Conservation (phyloP, 257 asterid species). For the Salvia miltiorrhiza region DNA sequence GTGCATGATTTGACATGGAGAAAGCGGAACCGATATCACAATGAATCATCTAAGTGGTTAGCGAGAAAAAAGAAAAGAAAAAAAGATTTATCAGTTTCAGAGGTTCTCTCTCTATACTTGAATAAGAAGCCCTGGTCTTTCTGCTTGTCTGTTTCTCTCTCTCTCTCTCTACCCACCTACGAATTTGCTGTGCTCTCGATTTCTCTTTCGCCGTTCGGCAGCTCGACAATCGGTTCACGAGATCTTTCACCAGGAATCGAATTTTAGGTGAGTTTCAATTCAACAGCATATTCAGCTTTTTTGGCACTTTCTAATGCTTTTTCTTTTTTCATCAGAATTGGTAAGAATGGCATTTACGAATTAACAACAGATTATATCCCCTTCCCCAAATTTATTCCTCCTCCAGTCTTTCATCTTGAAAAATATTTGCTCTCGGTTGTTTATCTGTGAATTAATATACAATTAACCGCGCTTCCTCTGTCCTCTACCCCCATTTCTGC, state of each 20-base stretch:
- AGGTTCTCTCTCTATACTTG: slow-evolving; percentile 6
- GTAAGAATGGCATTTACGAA: slow-evolving; percentile 13
- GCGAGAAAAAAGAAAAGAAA: not conserved
- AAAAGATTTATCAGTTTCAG: slow-evolving; percentile 25
- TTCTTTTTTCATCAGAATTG: slow-evolving; percentile 3
- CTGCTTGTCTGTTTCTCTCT: slow-evolving; percentile 34
- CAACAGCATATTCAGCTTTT: not conserved
- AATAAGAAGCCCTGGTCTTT: slow-evolving; percentile 32
- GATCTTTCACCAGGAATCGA: slow-evolving; percentile 31
- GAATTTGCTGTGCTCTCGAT: slow-evolving; percentile 15
- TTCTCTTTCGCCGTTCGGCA: slow-evolving; percentile 29
- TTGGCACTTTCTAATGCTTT: not conserved
- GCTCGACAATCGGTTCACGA: slow-evolving; percentile 25
- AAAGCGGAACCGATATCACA: slow-evolving; percentile 5
- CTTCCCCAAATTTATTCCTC: not conserved
- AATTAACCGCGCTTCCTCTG: slow-evolving; percentile 7
- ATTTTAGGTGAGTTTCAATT: slow-evolving; percentile 29
- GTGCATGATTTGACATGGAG: not conserved
- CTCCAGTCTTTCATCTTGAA: not conserved
- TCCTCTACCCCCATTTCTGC: not conserved
- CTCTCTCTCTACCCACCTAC: slow-evolving; percentile 32
- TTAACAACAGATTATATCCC: not conserved
- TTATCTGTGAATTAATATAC: not conserved
- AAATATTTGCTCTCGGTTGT: not conserved
- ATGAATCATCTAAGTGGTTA: slow-evolving; percentile 11